A percentile compares a stretch with the other conserved stretches of the same genome.
phyloP scores from a whole-genome alignment of 345 rosid genomes.

The Sisymbrium irio region DNA sequence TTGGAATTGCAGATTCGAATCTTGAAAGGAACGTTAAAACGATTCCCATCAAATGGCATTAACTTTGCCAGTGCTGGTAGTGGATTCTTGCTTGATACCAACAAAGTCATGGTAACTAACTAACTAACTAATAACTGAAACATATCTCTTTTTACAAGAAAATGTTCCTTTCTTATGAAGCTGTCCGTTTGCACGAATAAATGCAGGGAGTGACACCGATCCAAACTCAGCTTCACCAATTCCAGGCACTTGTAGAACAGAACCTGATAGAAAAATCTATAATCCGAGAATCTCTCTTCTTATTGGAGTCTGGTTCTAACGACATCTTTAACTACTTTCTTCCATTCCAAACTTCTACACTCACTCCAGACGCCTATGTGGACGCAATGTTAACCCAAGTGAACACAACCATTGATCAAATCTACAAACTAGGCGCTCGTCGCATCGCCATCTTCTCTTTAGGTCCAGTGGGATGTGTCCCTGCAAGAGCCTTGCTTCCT shows the following conservation, averaged over 20 bases:
- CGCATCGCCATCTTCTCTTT: slow-evolving; percentile 52
- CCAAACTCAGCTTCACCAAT: slow-evolving; percentile 50
- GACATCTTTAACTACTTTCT: slow-evolving; percentile 57
- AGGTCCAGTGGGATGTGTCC: slow-evolving; percentile 62
- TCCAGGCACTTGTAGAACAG: slow-evolving; percentile 43
- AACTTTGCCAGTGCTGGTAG: slow-evolving; percentile 75
- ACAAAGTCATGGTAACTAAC: slow-evolving; percentile 42
- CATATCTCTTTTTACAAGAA: neutral
- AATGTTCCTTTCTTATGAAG: neutral
- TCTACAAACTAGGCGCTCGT: slow-evolving; percentile 51
- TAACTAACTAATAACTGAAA: neutral
- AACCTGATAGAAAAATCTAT: slow-evolving; percentile 31
- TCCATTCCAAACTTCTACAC: slow-evolving; percentile 32
- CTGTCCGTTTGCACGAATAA: neutral
- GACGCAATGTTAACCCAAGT: slow-evolving; percentile 46
- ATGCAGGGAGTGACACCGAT: slow-evolving; percentile 51
- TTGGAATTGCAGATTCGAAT: slow-evolving; percentile 41
- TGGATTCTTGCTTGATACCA: slow-evolving; percentile 54
- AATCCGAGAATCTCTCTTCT: slow-evolving; percentile 43
- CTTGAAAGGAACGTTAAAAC: slow-evolving; percentile 44
- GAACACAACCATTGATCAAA: slow-evolving; percentile 29
- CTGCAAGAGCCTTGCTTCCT: slow-evolving; percentile 55
- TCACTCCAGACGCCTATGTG: slow-evolving; percentile 42
- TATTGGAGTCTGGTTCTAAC: slow-evolving; percentile 62
- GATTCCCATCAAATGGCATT: slow-evolving; percentile 53